A percentile compares a stretch with the other conserved stretches of the same genome.
Evolutionary conservation across 2,329 filamentous ascomycete species (phyloP).

Genomic region (Samsoniella hepiali): DNA sequence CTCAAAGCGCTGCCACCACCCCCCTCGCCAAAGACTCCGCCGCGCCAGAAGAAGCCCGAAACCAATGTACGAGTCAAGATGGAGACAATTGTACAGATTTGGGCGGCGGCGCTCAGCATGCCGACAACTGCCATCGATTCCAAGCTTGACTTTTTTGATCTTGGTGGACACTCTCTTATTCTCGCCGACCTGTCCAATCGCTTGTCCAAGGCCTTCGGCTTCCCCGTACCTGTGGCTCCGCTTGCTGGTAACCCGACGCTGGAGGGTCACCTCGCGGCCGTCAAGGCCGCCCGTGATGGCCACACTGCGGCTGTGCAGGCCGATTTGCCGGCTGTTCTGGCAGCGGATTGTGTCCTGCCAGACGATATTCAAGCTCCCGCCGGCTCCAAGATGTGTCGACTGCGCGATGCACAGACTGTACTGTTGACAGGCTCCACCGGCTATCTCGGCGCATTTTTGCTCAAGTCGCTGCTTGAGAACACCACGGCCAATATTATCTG

Average conservation of each 20-base stretch:
- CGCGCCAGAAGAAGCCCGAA: constrained; percentile 40
- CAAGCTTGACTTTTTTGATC: constrained; percentile 76
- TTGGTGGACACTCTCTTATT: constrained; percentile 74
- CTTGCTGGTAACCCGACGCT: constrained; percentile 71
- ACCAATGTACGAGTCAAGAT: constrained; percentile 63
- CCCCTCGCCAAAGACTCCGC: constrained; percentile 47
- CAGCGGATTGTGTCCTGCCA: constrained; percentile 63
- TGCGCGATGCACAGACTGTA: constrained; percentile 65
- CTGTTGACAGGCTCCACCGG: constrained; percentile 74
- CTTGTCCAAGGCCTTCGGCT: constrained; percentile 66
- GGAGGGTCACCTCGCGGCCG: constrained; percentile 67
- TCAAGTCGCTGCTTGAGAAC: constrained; percentile 63
- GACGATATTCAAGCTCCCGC: constrained; percentile 61
- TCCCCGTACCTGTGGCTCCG: constrained; percentile 67
- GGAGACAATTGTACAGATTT: constrained; percentile 66
- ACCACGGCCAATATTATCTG: constrained; percentile 69
- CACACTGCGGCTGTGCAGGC: constrained; percentile 72
- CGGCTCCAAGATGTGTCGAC: constrained; percentile 50
- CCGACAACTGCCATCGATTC: constrained; percentile 59
- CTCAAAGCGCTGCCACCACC: constrained; percentile 68
- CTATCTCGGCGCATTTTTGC: constrained; percentile 71
- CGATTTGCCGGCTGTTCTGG: constrained; percentile 67
- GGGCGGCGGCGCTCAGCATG: constrained; percentile 69
- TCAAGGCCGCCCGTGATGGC: constrained; percentile 68
- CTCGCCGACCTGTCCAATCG: constrained; percentile 74